phyloP scores from a whole-genome alignment of 805 yeast genomes.

The Candida endomychidarum region DNA sequence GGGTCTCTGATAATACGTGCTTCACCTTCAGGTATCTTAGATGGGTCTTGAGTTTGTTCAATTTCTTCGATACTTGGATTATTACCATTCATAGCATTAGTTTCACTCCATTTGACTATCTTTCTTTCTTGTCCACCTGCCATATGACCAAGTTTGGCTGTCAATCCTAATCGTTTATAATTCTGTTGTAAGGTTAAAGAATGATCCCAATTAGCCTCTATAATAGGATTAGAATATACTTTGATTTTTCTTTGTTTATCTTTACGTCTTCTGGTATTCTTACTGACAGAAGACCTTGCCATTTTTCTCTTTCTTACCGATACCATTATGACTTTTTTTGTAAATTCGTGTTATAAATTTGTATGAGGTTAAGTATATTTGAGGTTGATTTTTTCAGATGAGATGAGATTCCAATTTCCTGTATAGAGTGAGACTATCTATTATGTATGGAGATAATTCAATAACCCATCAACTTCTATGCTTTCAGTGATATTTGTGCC shows the following conservation, averaged over 20 bases:
- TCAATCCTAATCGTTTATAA: conserved; percentile 77
- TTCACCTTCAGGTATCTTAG: conserved; percentile 71
- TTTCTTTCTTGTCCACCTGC: conserved; percentile 83
- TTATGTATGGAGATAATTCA: too few relatives aligned
- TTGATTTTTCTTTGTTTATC: conserved; percentile 68
- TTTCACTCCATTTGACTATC: conserved; percentile 38
- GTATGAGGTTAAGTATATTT: too few relatives aligned
- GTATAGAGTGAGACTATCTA: too few relatives aligned
- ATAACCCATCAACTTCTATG: too few relatives aligned
- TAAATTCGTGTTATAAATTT: background rate
- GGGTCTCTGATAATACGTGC: conserved; percentile 74
- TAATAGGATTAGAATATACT: conserved; percentile 72
- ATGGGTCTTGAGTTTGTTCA: conserved; percentile 49
- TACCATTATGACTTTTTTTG: conserved; percentile 40
- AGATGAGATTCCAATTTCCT: conserved; percentile 7
- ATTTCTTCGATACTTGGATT: conserved; percentile 36
- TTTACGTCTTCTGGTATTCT: conserved; percentile 67
- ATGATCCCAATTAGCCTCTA: conserved; percentile 89
- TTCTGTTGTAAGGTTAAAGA: conserved; percentile 80
- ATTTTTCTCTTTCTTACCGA: conserved; percentile 86
- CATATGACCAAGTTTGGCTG: conserved; percentile 59
- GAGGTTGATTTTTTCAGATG: conserved; percentile 8
- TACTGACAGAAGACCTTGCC: conserved; percentile 67
- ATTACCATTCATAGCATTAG: conserved; percentile 31
- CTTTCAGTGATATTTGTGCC: too few relatives aligned